Evolutionary conservation across 192 early-diverging fungal genomes (phyloP).

Genomic region (Phycomyces blakesleeanus): DNA sequence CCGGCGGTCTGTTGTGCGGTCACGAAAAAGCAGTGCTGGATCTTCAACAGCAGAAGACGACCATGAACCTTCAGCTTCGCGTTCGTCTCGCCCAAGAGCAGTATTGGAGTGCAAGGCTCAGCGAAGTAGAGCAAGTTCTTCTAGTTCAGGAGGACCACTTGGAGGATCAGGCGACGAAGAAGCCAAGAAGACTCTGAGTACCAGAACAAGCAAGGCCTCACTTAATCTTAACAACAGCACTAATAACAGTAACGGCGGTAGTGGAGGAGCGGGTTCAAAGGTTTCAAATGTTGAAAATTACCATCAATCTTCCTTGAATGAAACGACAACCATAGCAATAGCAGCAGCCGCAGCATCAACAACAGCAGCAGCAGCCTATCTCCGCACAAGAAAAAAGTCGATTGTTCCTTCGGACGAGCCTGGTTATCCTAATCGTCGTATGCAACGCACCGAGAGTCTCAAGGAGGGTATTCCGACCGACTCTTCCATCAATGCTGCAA

Average conservation of each 20-base stretch:
- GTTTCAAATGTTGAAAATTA: not conserved
- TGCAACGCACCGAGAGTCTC: slow-evolving; percentile 24
- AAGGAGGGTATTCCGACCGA: slow-evolving; percentile 27
- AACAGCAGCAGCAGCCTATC: not conserved
- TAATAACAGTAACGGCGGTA: not conserved
- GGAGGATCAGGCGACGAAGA: slow-evolving; percentile 1
- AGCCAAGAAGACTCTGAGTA: not conserved
- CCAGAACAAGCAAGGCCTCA: too few relatives aligned
- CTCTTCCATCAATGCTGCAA: slow-evolving; percentile 15
- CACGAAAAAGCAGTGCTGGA: not conserved
- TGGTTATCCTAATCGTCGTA: slow-evolving; percentile 7
- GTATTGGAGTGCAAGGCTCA: too few relatives aligned
- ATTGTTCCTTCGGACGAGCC: not conserved
- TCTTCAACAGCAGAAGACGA: too few relatives aligned
- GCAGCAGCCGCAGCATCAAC: not conserved
- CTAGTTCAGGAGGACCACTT: not conserved
- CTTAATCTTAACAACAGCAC: too few relatives aligned
- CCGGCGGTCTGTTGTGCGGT: slow-evolving; percentile 13
- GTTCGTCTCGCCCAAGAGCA: too few relatives aligned
- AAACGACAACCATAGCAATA: not conserved
- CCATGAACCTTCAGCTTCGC: too few relatives aligned
- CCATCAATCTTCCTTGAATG: not conserved
- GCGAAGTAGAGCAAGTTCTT: too few relatives aligned
- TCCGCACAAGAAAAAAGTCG: slow-evolving; percentile 1
- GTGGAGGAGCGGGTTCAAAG: not conserved